Conservation (phyloP, 1,284 basidiomycete genomes). For the Boletus sp. region DNA sequence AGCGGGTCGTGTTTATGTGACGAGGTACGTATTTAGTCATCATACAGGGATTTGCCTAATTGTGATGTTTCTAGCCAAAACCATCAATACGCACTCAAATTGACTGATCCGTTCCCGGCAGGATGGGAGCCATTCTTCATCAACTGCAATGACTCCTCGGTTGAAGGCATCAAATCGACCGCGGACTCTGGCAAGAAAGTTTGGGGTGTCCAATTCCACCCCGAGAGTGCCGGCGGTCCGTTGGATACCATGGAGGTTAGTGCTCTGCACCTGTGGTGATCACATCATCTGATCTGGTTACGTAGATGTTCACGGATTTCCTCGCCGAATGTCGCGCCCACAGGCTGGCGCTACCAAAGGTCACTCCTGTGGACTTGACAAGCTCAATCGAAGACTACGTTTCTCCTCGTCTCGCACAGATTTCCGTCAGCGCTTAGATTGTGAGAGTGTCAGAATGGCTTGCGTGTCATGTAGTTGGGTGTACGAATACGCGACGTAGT, state of each 20-base stretch:
- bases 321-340: conserved; percentile 70
- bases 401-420: conserved; percentile 5
- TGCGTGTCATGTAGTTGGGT: conserved; percentile 4
- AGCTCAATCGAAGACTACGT: conserved; percentile 4
- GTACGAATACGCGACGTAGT: conserved; percentile 17
- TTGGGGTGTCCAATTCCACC: conserved; percentile 97
- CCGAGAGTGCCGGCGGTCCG: conserved; percentile 89
- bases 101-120: conserved; percentile 88
- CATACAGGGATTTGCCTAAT: conserved; percentile 9
- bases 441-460: background rate
- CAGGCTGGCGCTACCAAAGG: conserved; percentile 37
- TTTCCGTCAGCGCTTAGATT: conserved; percentile 23
- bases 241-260: conserved; percentile 88
- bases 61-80: conserved; percentile 62
- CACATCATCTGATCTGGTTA: conserved; percentile 4
- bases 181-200: conserved; percentile 80
- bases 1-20: conserved; percentile 96
- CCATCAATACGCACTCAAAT: conserved; percentile 90
- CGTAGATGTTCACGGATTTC: conserved; percentile 90
- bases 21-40: conserved; percentile 50
- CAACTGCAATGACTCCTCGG: conserved; percentile 95
- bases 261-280: background rate
- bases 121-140: conserved; percentile 98
- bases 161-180: conserved; percentile 96
- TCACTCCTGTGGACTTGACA: conserved; percentile 6